phyloP scores from a whole-genome alignment of 176 grass and related monocot species.

The Oryza meridionalis region DNA sequence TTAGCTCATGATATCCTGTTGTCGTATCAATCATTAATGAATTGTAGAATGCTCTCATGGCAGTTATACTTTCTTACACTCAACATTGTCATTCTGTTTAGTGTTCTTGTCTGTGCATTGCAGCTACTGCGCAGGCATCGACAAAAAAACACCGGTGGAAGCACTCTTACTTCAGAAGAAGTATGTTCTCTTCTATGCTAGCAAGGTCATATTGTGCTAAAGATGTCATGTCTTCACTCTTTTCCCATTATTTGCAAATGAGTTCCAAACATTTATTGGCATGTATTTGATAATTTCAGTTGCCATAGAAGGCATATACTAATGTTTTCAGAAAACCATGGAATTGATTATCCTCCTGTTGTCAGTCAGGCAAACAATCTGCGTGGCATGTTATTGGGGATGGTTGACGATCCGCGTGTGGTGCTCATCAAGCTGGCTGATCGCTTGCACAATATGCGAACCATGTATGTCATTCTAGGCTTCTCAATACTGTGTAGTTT shows the following conservation, averaged over 20 bases:
- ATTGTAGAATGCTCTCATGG: constrained; percentile 2
- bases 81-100: constrained; percentile 30
- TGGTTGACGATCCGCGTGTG: constrained; percentile 99
- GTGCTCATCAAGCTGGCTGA: constrained; percentile 96
- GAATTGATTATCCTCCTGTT: constrained; percentile 51
- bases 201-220: constrained; percentile 15
- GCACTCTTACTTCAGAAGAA: constrained; percentile 91
- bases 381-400: constrained; percentile 94
- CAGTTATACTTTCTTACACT: constrained; percentile 19
- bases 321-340: constrained; percentile 26
- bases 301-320: constrained; percentile 23
- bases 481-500: constrained; percentile 31
- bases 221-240: constrained; percentile 5
- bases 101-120: constrained; percentile 35
- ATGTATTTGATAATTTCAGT: constrained; percentile 14
- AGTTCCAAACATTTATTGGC: constrained; percentile 22
- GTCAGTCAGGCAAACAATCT: constrained; percentile 95
- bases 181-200: constrained; percentile 51
- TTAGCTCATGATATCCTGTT: constrained; percentile 22
- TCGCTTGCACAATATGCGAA: constrained; percentile 97
- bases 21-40: constrained; percentile 9
- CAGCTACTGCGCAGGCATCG: constrained; percentile 87
- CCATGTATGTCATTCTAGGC: constrained; percentile 65
- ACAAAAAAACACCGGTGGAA: constrained; percentile 71
- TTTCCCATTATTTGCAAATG: constrained; percentile 34